These are phyloP conservation scores for Noccaea caerulescens DNA, from an alignment of 345 rosid genomes.

Conservation along the genomic window DNA sequence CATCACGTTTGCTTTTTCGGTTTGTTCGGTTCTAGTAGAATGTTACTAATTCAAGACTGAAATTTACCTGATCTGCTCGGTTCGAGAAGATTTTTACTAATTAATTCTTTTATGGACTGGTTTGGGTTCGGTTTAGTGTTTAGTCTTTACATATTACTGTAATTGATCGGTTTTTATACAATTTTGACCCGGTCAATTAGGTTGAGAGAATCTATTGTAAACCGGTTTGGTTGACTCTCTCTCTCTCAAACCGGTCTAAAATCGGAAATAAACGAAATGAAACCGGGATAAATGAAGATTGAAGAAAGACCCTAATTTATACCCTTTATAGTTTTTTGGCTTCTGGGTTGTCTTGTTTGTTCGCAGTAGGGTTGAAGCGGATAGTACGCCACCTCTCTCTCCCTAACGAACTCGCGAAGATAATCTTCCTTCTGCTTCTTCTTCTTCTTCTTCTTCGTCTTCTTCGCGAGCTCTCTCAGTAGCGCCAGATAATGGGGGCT, in stretches of 20 bases:
- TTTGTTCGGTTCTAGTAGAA: slow-evolving; percentile 2
- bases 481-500: slow-evolving; percentile 71
- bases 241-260: slow-evolving; percentile 3
- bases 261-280: background rate
- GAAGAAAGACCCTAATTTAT: slow-evolving; percentile 43
- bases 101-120: background rate
- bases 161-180: background rate
- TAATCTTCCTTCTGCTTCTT: slow-evolving; percentile 10
- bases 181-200: background rate
- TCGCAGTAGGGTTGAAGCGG: slow-evolving; percentile 80
- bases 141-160: background rate
- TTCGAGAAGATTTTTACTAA: background rate
- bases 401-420: slow-evolving; percentile 22
- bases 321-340: slow-evolving; percentile 5
- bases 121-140: background rate
- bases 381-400: slow-evolving; percentile 63
- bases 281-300: slow-evolving; percentile 38
- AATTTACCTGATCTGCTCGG: background rate
- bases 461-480: slow-evolving; percentile 38
- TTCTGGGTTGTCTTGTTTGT: slow-evolving; percentile 33
- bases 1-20: background rate
- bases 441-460: background rate
- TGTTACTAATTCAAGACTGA: background rate
- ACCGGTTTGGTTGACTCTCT: slow-evolving; percentile 9
- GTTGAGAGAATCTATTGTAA: background rate